Evolutionary conservation across 1,284 basidiomycete species (phyloP), one percentile per base, ranked within the genome.

Genomic region (Sporisorium graminicola): DNA sequence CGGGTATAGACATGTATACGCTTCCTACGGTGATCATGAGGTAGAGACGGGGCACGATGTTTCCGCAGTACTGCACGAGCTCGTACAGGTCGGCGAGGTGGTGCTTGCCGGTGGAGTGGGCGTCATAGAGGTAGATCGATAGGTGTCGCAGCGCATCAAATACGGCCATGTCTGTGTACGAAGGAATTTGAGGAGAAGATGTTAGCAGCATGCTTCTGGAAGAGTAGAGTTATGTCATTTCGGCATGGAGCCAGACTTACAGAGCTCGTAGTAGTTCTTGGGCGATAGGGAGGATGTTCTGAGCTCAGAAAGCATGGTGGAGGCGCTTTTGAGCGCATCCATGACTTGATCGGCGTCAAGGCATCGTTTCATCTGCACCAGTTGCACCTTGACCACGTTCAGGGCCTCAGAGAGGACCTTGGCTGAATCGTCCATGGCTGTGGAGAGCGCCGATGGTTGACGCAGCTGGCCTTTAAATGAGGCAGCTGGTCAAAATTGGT

Each of bases 11-110:
- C 83, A 85, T 85, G 76, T 85, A 85, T 20, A 85, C 84, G 65
- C 79, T 77, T 54, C 84, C 84, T 5, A 85, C 84, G 42, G 84
- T 85, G 78, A 85, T 81, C 84, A 85, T 85, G 60, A 85, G 79
- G 61, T 85, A 85, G 37, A 85, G 81, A 57, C 80, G 80, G 5
- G 84, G 84, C 7, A 85, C 82, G 42, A 85, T 85, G 70, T 83
- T 83, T 26, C 84, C 84, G 60, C 82, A 82, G 65, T 85, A 85
- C 63, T 85, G 84, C 22, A 85, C 84, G 4, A 85, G 77, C 65
- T 85, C 84, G 65, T 85, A 85, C 26, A 85, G 67, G 55, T 85
- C 84, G 33, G 84, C 84, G 16, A 85, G 75, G 51, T 85, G 84
- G 44, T 85, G 84, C 35, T 82, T 82, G 27, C 81, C 82, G 13